These are phyloP conservation scores for Leccinum solheimii DNA, from an alignment of 1,284 basidiomycete genomes.

Conservation along the genomic window DNA sequence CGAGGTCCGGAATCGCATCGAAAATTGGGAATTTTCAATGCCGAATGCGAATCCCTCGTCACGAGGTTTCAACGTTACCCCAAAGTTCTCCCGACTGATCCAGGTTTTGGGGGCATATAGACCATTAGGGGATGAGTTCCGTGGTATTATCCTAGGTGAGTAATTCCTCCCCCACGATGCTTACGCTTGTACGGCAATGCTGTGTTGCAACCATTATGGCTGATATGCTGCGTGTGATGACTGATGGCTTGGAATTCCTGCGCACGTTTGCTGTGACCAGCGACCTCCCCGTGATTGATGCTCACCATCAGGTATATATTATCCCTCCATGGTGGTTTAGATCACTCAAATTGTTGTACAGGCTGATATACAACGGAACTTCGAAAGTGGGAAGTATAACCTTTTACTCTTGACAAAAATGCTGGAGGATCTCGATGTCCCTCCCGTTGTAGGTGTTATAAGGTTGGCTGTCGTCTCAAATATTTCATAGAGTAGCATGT, in stretches of 20 bases:
- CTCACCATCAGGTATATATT: conserved; percentile 30
- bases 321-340: neutral
- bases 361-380: conserved; percentile 42
- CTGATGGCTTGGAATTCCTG: conserved; percentile 44
- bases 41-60: conserved; percentile 58
- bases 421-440: conserved; percentile 57
- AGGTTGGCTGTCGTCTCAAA: conserved; percentile 43
- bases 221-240: conserved; percentile 46
- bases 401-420: conserved; percentile 60
- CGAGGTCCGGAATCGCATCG: conserved; percentile 44
- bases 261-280: conserved; percentile 38
- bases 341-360: conserved; percentile 17
- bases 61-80: conserved; percentile 58
- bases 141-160: conserved; percentile 66
- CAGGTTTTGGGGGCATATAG: conserved; percentile 56
- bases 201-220: conserved; percentile 46
- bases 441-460: conserved; percentile 55
- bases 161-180: conserved; percentile 11
- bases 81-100: conserved; percentile 61
- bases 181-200: conserved; percentile 40
- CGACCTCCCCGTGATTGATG: conserved; percentile 32
- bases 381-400: conserved; percentile 57
- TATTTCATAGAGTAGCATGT: conserved; percentile 3
- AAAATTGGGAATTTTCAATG: conserved; percentile 59
- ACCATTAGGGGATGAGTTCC: conserved; percentile 53